These are phyloP conservation scores for Ganoderma meredithae DNA, from an alignment of 1,284 basidiomycete genomes.

Conservation along the genomic window DNA sequence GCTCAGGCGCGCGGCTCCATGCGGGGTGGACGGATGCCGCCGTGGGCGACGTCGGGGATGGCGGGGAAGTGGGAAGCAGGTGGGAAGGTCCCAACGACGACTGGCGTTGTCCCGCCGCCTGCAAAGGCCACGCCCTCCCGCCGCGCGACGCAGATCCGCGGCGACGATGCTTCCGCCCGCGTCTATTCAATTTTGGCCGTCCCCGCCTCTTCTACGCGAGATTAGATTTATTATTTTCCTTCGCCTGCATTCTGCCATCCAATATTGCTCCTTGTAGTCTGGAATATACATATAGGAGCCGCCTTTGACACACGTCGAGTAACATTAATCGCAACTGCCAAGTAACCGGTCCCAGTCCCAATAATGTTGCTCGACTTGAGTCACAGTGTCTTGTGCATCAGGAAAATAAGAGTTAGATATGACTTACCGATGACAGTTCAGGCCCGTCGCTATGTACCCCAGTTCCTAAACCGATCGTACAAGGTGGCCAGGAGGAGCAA, in stretches of 20 bases:
- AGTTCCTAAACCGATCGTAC: neutral
- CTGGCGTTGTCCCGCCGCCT: neutral
- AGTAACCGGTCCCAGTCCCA: neutral
- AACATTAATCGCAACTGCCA: neutral
- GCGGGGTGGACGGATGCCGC: constrained; percentile 20
- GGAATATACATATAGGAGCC: neutral
- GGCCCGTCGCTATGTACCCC: neutral
- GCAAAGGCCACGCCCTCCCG: constrained; percentile 4
- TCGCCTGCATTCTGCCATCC: neutral
- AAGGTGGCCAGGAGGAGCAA: neutral
- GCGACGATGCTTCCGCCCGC: constrained; percentile 30
- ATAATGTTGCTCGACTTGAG: neutral
- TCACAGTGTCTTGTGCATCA: neutral
- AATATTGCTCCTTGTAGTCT: neutral
- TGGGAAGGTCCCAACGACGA: constrained; percentile 9
- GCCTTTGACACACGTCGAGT: neutral
- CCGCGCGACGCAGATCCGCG: constrained; percentile 18
- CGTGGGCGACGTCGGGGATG: constrained; percentile 19
- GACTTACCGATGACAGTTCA: neutral
- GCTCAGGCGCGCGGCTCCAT: constrained; percentile 25
- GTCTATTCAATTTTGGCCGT: constrained; percentile 35
- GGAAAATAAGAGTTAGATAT: neutral
- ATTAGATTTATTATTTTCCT: neutral
- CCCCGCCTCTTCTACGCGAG: constrained; percentile 6
- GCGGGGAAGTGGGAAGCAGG: constrained; percentile 9